A percentile compares a stretch with the other conserved stretches of the same genome.
These are phyloP conservation scores for Phylloporus sp. DNA, from an alignment of 1,284 basidiomycete genomes.

Conservation along the genomic window DNA sequence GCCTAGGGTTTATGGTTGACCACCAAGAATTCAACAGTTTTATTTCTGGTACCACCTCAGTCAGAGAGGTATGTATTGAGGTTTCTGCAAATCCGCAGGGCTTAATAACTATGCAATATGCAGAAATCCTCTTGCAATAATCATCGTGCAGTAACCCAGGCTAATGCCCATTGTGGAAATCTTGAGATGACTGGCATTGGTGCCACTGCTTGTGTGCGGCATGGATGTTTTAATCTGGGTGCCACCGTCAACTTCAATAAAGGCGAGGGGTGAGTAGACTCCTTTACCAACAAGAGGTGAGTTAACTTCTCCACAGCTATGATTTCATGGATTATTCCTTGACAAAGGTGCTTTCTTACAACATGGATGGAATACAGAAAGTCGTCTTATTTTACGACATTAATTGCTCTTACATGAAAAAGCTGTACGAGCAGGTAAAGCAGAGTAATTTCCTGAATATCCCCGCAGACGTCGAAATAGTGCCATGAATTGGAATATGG, in stretches of 20 bases:
- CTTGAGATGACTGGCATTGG: not conserved
- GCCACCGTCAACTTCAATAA: not conserved
- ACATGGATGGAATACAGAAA: not conserved
- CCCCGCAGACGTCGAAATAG: not conserved
- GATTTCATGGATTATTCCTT: slow-evolving; percentile 34
- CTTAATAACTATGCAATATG: no score
- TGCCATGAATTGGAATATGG: slow-evolving; percentile 19
- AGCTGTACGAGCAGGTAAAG: not conserved
- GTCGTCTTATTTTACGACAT: slow-evolving; percentile 19
- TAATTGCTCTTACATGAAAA: slow-evolving; percentile 19
- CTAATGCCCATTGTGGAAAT: slow-evolving; percentile 8
- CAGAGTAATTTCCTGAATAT: not conserved
- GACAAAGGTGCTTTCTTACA: slow-evolving; percentile 15
- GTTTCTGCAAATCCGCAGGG: no score
- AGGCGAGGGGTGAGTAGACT: no score
- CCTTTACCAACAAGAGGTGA: no score
- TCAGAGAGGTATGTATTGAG: no score
- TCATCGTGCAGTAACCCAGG: slow-evolving; percentile 13
- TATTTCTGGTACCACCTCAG: no score
- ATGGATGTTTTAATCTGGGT: slow-evolving; percentile 9
- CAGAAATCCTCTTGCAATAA: slow-evolving; percentile 12
- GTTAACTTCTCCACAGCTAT: not conserved
- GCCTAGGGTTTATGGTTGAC: no score
- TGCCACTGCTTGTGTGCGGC: slow-evolving; percentile 3
- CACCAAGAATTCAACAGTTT: no score